Conservation (phyloP, 108 stramenopile genomes). For the Nitzschia sp. region DNA sequence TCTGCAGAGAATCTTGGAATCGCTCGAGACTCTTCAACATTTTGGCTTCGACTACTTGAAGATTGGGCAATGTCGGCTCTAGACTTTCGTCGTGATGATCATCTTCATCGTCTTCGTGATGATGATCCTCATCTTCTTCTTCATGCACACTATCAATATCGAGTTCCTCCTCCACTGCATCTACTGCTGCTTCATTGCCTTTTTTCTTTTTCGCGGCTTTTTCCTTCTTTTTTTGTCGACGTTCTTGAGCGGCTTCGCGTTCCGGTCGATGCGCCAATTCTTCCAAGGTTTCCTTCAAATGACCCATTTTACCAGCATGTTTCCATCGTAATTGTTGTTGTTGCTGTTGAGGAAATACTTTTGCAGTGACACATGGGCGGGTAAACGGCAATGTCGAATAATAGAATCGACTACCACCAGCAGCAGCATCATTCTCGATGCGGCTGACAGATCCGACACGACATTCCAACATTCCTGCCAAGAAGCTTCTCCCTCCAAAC, state of each 20-base stretch:
- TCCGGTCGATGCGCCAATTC: slow-evolving; percentile 65
- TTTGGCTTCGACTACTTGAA: slow-evolving; percentile 37
- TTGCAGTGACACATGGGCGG: no score
- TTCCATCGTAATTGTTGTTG: slow-evolving; percentile 27
- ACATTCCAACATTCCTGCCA: no score
- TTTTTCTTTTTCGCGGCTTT: slow-evolving; percentile 44
- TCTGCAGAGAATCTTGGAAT: slow-evolving; percentile 64
- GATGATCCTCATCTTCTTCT: slow-evolving; percentile 32
- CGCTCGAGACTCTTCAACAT: slow-evolving; percentile 70
- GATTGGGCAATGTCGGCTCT: slow-evolving; percentile 67
- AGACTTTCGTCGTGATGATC: slow-evolving; percentile 39
- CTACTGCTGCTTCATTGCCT: not conserved
- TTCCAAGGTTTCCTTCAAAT: slow-evolving; percentile 62
- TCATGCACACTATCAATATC: slow-evolving; percentile 19
- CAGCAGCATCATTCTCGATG: no score
- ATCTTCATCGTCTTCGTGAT: slow-evolving; percentile 41
- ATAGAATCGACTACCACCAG: no score
- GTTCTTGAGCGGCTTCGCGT: slow-evolving; percentile 67
- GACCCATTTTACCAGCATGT: slow-evolving; percentile 62
- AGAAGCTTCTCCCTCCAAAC: no score
- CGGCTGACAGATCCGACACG: no score
- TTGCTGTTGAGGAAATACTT: not conserved
- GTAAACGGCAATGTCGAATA: no score
- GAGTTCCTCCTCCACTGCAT: not conserved
- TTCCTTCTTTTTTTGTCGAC: slow-evolving; percentile 75